phyloP scores from a whole-genome alignment of 2,329 filamentous ascomycete genomes.

The Hymenoscyphus albidus region DNA sequence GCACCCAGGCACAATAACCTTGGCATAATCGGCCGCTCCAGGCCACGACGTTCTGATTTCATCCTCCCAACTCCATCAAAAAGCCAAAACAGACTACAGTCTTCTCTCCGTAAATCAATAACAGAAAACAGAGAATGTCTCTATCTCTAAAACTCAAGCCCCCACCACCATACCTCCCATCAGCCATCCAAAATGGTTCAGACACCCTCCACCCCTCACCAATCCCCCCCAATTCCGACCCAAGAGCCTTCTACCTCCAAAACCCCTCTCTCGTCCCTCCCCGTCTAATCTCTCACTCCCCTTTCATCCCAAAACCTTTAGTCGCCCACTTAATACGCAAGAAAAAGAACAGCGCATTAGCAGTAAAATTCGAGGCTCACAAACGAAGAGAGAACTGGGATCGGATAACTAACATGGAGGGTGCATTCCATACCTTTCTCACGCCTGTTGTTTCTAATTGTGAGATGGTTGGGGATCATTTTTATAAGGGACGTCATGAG shows the following conservation, averaged over 20 bases:
- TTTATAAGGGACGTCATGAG: slow-evolving; percentile 21
- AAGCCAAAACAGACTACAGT: neutral
- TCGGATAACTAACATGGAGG: slow-evolving; percentile 31
- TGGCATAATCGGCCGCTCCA: neutral
- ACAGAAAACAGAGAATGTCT: neutral
- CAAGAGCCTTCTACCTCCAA: slow-evolving; percentile 19
- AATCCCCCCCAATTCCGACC: slow-evolving; percentile 8
- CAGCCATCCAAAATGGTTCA: slow-evolving; percentile 1
- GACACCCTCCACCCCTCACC: slow-evolving; percentile 14
- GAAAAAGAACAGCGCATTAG: slow-evolving; percentile 25
- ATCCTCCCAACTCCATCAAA: neutral
- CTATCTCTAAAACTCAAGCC: neutral
- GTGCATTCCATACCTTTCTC: slow-evolving; percentile 29
- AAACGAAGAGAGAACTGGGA: slow-evolving; percentile 2
- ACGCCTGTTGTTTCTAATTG: slow-evolving; percentile 24
- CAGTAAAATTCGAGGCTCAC: slow-evolving; percentile 17
- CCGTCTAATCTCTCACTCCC: slow-evolving; percentile 24
- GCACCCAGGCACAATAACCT: neutral
- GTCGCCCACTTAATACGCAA: slow-evolving; percentile 24
- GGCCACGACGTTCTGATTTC: neutral
- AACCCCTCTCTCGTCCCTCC: slow-evolving; percentile 16
- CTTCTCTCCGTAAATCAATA: neutral
- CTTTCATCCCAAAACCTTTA: slow-evolving; percentile 21
- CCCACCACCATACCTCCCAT: neutral
- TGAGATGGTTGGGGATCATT: slow-evolving; percentile 29